Evolutionary conservation across 2,329 filamentous ascomycete genomes (phyloP), one percentile per base, ranked within the genome.

Genomic region (Verticillium zaregamsianum): DNA sequence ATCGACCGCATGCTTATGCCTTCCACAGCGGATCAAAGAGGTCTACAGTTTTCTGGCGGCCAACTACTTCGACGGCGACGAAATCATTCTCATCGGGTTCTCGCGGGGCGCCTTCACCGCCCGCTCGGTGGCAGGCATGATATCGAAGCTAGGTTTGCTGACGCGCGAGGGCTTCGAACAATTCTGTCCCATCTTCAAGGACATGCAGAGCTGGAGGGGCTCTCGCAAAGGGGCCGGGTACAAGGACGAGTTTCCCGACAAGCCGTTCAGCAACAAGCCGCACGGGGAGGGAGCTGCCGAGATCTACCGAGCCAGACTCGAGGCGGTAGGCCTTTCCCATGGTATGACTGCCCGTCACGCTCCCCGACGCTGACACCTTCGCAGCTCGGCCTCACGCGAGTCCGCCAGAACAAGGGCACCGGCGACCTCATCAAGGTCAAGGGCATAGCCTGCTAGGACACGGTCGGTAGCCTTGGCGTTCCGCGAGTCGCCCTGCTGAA

Each of bases 21-120:
- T 7, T 9, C 7, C n/a, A 23, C 67, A 89, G 75, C 72, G 77
- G 61, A 80, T 89, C 59, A 81, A 85, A 14, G 86, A 88, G 69
- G 83, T 85, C 1, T 89, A 89, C 68, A 78, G 81, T 5, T 89
- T 87, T 68, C 74, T 88, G 2, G 86, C 84, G 60, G 80, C 82
- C 66, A 89, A 88, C 72, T 88, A 87, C 67, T 77, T 79, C 60
- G 79, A 81, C 59, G 83, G 83, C 3, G 84, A 87, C 64, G 80
- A 86, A 64, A 84, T 86, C 57, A 72, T 84, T 56, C 76, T 86
- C 32, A 71, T 86, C 32, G 84, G 84, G 3, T 87, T 84, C 74
- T 86, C 83, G 1, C 78, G 84, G 15, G 84, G 84, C 4, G 84
- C 84, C 5, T 87, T 86, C 66, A 87, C 83, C 0, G 83, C 79